Conservation (phyloP, 176 grass and related monocot genomes). For the Oryza coarctata region DNA sequence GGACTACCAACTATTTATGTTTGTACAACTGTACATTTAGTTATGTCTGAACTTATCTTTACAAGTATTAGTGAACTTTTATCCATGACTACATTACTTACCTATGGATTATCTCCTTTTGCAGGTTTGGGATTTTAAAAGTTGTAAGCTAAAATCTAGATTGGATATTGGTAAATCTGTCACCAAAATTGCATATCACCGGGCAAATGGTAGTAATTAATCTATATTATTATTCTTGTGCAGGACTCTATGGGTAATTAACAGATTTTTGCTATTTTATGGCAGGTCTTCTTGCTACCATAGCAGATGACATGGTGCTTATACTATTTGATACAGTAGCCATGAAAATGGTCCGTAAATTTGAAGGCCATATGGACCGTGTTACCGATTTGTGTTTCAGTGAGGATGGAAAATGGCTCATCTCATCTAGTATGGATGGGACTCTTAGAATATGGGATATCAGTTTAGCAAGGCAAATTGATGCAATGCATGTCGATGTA, state of each 20-base stretch:
- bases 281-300: conserved; percentile 80
- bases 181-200: conserved; percentile 86
- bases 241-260: conserved; percentile 21
- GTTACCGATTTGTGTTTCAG: conserved; percentile 92
- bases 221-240: conserved; percentile 19
- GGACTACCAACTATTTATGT: neutral
- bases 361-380: conserved; percentile 87
- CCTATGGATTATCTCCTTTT: conserved; percentile 21
- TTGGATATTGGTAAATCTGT: conserved; percentile 70
- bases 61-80: neutral
- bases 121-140: conserved; percentile 92
- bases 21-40: neutral
- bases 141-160: conserved; percentile 63
- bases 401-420: conserved; percentile 94
- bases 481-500: conserved; percentile 82
- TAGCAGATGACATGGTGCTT: conserved; percentile 80
- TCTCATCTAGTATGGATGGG: conserved; percentile 96
- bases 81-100: neutral
- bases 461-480: conserved; percentile 93
- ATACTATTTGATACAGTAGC: conserved; percentile 67
- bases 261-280: conserved; percentile 43
- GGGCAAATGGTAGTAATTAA: conserved; percentile 71
- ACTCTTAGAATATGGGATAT: conserved; percentile 95
- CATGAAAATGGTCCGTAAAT: conserved; percentile 81
- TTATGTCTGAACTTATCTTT: neutral